phyloP scores from a whole-genome alignment of 1,284 basidiomycete species.

The Erythrobasidium hasegawianum region DNA sequence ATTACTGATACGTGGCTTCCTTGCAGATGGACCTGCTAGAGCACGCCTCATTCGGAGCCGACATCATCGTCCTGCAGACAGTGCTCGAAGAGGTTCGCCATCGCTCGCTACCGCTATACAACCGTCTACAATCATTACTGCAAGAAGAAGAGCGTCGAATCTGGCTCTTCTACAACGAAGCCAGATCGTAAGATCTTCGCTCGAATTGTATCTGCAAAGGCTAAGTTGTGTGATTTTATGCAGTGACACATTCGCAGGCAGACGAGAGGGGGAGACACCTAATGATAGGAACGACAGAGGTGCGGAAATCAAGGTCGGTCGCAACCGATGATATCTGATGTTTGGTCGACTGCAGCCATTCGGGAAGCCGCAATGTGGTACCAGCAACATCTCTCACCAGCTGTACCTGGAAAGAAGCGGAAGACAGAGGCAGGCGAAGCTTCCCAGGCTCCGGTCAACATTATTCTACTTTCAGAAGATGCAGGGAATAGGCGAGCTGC shows the following conservation, averaged over 20 bases:
- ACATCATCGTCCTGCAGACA: slow-evolving; percentile 84
- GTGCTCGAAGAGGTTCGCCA: slow-evolving; percentile 95
- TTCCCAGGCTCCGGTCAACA: slow-evolving; percentile 50
- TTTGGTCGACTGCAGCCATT: slow-evolving; percentile 60
- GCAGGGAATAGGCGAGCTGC: slow-evolving; percentile 76
- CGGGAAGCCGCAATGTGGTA: slow-evolving; percentile 82
- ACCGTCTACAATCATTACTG: slow-evolving; percentile 76
- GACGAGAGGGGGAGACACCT: slow-evolving; percentile 69
- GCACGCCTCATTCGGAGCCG: slow-evolving; percentile 56
- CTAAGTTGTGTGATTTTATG: neutral
- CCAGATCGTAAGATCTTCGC: slow-evolving; percentile 60
- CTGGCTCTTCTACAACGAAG: slow-evolving; percentile 92
- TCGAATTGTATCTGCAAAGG: slow-evolving; percentile 35
- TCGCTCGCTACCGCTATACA: slow-evolving; percentile 86
- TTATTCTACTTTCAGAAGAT: slow-evolving; percentile 86
- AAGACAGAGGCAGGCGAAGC: slow-evolving; percentile 22
- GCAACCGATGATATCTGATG: slow-evolving; percentile 2
- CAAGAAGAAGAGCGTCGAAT: slow-evolving; percentile 56
- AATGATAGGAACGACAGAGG: slow-evolving; percentile 92
- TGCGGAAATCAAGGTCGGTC: slow-evolving; percentile 47
- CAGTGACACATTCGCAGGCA: slow-evolving; percentile 71
- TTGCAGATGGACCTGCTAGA: slow-evolving; percentile 85
- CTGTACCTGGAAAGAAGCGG: slow-evolving; percentile 53
- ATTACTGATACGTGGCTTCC: neutral
- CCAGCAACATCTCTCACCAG: slow-evolving; percentile 62